Evolutionary conservation across 345 rosid species (phyloP).

Genomic region (Eucalyptus cloeziana): DNA sequence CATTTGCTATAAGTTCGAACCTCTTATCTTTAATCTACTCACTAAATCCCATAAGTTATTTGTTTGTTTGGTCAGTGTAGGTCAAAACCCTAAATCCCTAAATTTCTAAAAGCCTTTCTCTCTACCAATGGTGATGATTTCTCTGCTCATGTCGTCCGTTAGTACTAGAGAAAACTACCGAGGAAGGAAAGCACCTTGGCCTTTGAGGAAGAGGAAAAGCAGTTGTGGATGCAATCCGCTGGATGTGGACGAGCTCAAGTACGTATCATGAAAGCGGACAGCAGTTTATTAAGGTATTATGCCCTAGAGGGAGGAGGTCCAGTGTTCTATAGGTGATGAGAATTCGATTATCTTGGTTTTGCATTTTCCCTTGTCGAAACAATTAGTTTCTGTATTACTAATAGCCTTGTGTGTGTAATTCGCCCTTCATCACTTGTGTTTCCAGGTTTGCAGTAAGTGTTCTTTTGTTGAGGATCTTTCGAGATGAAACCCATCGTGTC

Average conservation of each 20-base stretch:
- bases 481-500: background rate
- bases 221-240: constrained; percentile 45
- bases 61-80: no score
- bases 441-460: constrained; percentile 54
- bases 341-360: background rate
- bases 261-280: constrained; percentile 60
- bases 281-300: constrained; percentile 45
- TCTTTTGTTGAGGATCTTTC: background rate
- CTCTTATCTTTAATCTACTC: no score
- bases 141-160: no score
- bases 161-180: no score
- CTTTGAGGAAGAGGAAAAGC: no score
- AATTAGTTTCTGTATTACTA: background rate
- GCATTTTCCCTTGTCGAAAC: background rate
- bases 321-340: background rate
- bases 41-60: no score
- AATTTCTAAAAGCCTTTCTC: no score
- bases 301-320: background rate
- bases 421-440: background rate
- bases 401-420: background rate
- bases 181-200: no score
- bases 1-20: no score
- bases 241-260: constrained; percentile 65
- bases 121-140: no score
- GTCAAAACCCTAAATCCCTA: no score